A percentile compares a stretch with the other conserved stretches of the same genome.
These are phyloP conservation scores for Xylaria multiplex DNA, from an alignment of 2,329 filamentous ascomycete species.

Conservation along the genomic window DNA sequence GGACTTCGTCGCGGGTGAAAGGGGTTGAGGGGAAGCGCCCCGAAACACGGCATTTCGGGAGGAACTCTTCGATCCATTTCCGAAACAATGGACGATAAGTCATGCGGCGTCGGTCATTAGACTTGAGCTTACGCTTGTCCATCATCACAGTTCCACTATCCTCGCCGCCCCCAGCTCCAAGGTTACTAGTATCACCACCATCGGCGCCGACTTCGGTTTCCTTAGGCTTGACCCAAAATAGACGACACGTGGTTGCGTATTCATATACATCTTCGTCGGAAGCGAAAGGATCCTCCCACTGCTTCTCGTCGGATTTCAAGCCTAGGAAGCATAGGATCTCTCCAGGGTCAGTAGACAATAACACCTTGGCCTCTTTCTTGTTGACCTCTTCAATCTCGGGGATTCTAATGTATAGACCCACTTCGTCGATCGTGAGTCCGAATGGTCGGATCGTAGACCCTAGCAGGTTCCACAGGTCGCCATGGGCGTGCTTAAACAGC, in stretches of 20 bases:
- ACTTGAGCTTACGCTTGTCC: conserved; percentile 54
- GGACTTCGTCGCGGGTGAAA: conserved; percentile 62
- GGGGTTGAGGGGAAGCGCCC: conserved; percentile 49
- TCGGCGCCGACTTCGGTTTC: neutral
- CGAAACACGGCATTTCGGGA: conserved; percentile 61
- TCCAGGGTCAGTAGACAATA: conserved; percentile 67
- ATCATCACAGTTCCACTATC: conserved; percentile 36
- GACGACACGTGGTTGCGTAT: conserved; percentile 66
- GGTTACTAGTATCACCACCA: neutral
- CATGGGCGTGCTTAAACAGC: conserved; percentile 75
- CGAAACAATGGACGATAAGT: conserved; percentile 65
- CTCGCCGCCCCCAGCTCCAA: neutral
- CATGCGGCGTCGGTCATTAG: conserved; percentile 68
- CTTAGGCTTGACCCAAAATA: conserved; percentile 62
- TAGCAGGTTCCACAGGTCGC: conserved; percentile 74
- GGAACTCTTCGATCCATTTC: conserved; percentile 70
- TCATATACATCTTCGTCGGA: conserved; percentile 67
- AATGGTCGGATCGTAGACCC: conserved; percentile 70
- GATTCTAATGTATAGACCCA: conserved; percentile 72
- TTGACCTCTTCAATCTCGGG: conserved; percentile 72
- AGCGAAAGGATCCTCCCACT: conserved; percentile 66
- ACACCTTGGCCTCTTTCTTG: conserved; percentile 65
- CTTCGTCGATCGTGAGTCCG: conserved; percentile 73
- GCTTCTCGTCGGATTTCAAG: conserved; percentile 56
- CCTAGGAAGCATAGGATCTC: conserved; percentile 71